Base-by-base conservation (phyloP, 495 filamentous ascomycete species). In the Lepidopterella palustris region DNA sequence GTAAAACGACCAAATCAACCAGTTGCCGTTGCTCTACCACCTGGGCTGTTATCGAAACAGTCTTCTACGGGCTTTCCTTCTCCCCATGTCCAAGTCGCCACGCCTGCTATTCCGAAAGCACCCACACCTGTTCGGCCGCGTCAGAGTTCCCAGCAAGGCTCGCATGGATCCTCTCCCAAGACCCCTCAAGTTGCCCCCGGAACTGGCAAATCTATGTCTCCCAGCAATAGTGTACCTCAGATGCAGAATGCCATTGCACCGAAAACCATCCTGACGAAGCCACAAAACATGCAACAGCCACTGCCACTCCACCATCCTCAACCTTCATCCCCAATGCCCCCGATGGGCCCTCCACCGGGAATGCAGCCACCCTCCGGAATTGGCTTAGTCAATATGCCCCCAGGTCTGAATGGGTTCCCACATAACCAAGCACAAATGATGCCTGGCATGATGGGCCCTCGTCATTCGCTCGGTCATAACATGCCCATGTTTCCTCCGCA, bases 81-180 rank as follows among this genome's bases (percentile, higher is more conserved):
- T 21, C 95, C 95, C 13, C 87, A 87, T 67, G 77, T 91, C 32
- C 73, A 85, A 27, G 79, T 88, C 61, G 86, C 89, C 21, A 92
- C 88, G 4, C 92, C 93, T 4, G 84, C 83, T 35, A 74, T 95
- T 40, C 87, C 92, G 0, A 96, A 96, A 70, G 83, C 84, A 42
- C 82, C 89, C 3, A 92, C 89, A 23, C 88, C 90, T 13, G 84
- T 81, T 58, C 86, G 87, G 47, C 77, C 82, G 31, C 84, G 90
- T 18, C 89, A 91, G 57, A 67, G 82, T 24, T 96, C 92, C 13
- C 88, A 92, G 55, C 90, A 96, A 70, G 89, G 83, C 28, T 87
- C 88, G 23, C 83, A 82, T 68, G 80, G 73, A 42, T 88, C 83
- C 8, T 88, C 87, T 51, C 87, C 83, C 45, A 87, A 80, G 71